Evolutionary conservation across 306 rosid species (phyloP), one percentile per base, ranked within the genome.

Genomic region (Hylodesmum podocarpum): DNA sequence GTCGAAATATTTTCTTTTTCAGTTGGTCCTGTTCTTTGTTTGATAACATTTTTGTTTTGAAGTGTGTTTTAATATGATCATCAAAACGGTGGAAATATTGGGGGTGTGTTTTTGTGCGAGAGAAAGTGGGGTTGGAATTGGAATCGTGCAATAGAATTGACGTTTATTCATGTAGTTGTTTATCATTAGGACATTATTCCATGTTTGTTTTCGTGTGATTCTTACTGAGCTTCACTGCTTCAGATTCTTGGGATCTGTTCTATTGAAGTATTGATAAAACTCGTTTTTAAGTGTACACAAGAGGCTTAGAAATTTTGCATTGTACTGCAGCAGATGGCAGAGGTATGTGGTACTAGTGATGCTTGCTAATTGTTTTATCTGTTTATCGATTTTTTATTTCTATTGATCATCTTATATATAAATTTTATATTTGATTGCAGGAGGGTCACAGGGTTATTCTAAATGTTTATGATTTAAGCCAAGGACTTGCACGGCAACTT

Each of bases 401-500:
- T 7, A 5, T 2, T 28, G 9, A 22, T 13, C 15, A 10, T 24
- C 4, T n/a, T n/a, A n/a, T n/a, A n/a, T n/a, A n/a, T n/a, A n/a
- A n/a, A 33, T 46, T 16, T 73, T 53, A 24, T 65, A 28, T 53
- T 21, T 76, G 49, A 39, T 85, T 73, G 78, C 92, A 96, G 99
- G 99, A 96, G 82, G 94, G 88, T 84, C 62, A 85, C 76, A 87
- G 88, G 85, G 99, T 96, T 69, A 82, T 73, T 51, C 78, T 92
- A 66, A 87, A 91, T 78, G 88, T 96, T 12, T 96, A 96, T 80
- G 99, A 96, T 55, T 75, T 96, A 24, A 96, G 99, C 88, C 96
- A 96, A 82, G 99, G 99, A 14, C 92, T 92, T 58, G 99, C 99
- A 16, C 84, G 85, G 50, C 97, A 92, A 82, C 91, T 96, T 72